Base-by-base conservation (phyloP, 2,329 filamentous ascomycete genomes). In the Cercospora sp. region DNA sequence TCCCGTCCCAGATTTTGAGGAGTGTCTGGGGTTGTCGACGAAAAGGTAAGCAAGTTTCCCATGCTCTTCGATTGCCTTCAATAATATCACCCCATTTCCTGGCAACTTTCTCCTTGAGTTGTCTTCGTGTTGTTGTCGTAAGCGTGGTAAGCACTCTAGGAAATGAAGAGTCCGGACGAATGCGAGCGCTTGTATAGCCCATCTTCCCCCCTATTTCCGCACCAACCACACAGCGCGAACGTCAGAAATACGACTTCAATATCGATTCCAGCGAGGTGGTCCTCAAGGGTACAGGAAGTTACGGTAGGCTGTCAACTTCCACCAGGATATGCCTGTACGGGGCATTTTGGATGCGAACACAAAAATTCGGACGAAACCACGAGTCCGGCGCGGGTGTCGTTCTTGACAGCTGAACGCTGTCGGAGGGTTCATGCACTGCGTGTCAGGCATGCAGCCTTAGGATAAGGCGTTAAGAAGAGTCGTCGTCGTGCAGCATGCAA, bases 281-380 rank as follows among this genome's bases (percentile, higher is more conserved):
- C 48, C 58, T 65, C 39, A 57, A 55, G 51, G 55, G 57, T 48
- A 65, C 63, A 59, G 55, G 31, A 36, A 59, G 55, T 59, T 12
- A 36, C 59, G 63, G 58, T 57, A 9, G 45, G 55, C 30, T 66
- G 42, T 42, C n/a, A 20, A 8, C 31, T 64, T 48, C 39, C 53
- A 42, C 69, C 58, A 68, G 69, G 61, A 66, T 68, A 36, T 58
- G 63, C 65, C 61, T 68, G 63, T 23, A 26, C 48, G 23, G 23
- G 48, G 48, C 23, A 30, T 26, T n/a, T 16, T 55, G 48, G 10
- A 55, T 26, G 45, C 26, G 48, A 28, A 28, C 1, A 16, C 51
- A 61, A 66, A 66, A 59, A 61, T 39, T 30, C 42, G 45, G 26
- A 48, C 16, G 28, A 20, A 53, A 48, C 45, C 45, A 20, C n/a